phyloP scores from a whole-genome alignment of 169 alveolate genomes.

The Plasmodium fragile region DNA sequence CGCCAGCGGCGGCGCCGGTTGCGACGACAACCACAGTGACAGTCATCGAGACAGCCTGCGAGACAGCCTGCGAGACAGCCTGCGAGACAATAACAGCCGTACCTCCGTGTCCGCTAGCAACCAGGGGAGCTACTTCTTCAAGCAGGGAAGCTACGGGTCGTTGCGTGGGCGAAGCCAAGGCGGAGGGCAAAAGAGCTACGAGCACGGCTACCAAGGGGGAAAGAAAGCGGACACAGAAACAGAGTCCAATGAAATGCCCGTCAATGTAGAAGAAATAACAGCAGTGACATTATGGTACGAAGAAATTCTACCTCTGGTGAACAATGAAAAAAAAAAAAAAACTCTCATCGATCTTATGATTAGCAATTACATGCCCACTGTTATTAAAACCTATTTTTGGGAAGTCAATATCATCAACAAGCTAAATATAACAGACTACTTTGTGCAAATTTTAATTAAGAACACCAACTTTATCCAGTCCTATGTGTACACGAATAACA shows the following conservation, averaged over 20 bases:
- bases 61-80: background rate
- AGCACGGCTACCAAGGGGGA: background rate
- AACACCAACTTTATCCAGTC: slow-evolving; percentile 67
- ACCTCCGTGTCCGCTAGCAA: background rate
- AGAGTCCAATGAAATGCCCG: background rate
- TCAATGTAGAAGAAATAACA: slow-evolving; percentile 27
- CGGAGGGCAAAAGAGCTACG: background rate
- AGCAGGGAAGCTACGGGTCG: background rate
- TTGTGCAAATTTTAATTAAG: slow-evolving; percentile 60
- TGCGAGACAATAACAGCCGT: background rate
- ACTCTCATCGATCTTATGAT: slow-evolving; percentile 20
- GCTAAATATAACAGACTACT: slow-evolving; percentile 51
- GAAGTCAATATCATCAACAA: slow-evolving; percentile 49
- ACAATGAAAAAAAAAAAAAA: slow-evolving; percentile 64
- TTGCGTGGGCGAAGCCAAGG: background rate
- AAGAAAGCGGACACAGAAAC: background rate
- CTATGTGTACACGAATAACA: slow-evolving; percentile 51
- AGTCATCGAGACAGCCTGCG: background rate
- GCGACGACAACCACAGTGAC: background rate
- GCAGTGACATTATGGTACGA: slow-evolving; percentile 57
- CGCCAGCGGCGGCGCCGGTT: background rate
- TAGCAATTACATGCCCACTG: slow-evolving; percentile 36
- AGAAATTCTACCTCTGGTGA: slow-evolving; percentile 57
- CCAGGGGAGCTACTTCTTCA: background rate
- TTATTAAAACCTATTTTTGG: slow-evolving; percentile 62